Base-by-base conservation (phyloP, 257 asterid genomes). In the Haberlea rhodopensis region DNA sequence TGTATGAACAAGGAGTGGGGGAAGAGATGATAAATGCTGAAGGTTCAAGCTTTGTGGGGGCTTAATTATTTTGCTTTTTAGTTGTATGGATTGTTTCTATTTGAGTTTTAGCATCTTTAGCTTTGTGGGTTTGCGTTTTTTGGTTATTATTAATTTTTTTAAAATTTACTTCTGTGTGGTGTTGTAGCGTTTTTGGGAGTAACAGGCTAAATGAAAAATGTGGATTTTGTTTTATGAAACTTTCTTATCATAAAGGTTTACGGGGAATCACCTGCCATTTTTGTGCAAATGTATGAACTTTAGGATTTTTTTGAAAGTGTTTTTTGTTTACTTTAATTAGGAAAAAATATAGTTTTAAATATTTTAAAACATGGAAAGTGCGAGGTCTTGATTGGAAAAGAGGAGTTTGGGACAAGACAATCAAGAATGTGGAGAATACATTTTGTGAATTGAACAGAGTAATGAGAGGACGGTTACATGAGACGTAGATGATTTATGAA, bases 151-250 rank as follows among this genome's bases (percentile, higher is more conserved):
- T n/a, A n/a, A n/a, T n/a, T n/a, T 25, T 28, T 28, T 23, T 24
- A 13, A 15, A 37, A 4, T 4, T 15, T 43, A 43, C n/a, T 43
- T 43, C 19, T 16, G 20, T 43, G 19, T 43, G 51, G 20, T 16
- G 68, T 53, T 60, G 51, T 53, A 8, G 32, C 10, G 66, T 21
- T 56, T 73, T 53, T 40, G 53, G 34, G 71, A 27, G 37, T 58
- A 59, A 76, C 64, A 71, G 72, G 31, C 49, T 18, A 54, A 25
- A 6, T 53, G 10, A 26, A 15, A n/a, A 62, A 53, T 69, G 69
- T 64, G 55, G 28, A 60, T 8, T 48, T 60, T 26, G 19, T 45
- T 65, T 71, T 23, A 32, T 66, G 66, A 55, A 65, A 20, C 32
- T 32, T 49, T 69, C 45, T 27, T 53, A 24, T 62, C 19, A 20